A percentile compares a stretch with the other conserved stretches of the same genome.
Evolutionary conservation across 768 basidiomycete species (phyloP).

Genomic region (Candolleomyces aberdarensis): DNA sequence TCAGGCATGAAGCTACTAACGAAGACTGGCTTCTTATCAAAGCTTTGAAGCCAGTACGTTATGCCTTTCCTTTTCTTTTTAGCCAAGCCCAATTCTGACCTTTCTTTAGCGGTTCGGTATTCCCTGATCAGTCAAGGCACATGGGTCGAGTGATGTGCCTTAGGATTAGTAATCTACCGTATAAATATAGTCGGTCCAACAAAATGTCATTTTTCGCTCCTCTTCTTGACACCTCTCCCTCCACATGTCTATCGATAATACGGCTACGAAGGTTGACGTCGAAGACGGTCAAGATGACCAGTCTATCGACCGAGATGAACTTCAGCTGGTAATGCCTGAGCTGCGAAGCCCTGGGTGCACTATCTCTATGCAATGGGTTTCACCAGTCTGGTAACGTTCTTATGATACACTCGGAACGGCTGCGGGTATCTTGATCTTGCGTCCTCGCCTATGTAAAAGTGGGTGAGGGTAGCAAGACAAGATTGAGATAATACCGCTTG

Average conservation of each 20-base stretch:
- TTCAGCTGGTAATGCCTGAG: slow-evolving; percentile 42
- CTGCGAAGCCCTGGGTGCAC: slow-evolving; percentile 26
- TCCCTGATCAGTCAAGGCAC: slow-evolving; percentile 16
- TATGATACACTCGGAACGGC: slow-evolving; percentile 74
- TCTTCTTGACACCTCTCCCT: slow-evolving; percentile 4
- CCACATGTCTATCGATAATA: slow-evolving; percentile 11
- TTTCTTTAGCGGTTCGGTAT: slow-evolving; percentile 28
- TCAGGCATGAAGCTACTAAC: slow-evolving; percentile 83
- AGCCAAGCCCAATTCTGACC: not conserved
- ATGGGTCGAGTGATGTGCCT: not conserved
- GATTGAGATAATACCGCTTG: slow-evolving; percentile 97
- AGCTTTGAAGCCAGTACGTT: slow-evolving; percentile 72
- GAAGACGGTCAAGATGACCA: slow-evolving; percentile 22
- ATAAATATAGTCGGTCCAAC: not conserved
- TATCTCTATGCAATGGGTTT: slow-evolving; percentile 22
- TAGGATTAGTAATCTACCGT: slow-evolving; percentile 9
- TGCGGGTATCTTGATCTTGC: slow-evolving; percentile 75
- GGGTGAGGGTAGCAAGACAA: slow-evolving; percentile 36
- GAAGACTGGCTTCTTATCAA: slow-evolving; percentile 96
- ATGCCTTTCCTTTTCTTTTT: not conserved
- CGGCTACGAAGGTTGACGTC: slow-evolving; percentile 21
- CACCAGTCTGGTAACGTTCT: slow-evolving; percentile 70
- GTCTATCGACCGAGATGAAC: slow-evolving; percentile 37
- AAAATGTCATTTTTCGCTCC: slow-evolving; percentile 2
- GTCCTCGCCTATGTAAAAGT: slow-evolving; percentile 27